Evolutionary conservation across 129 eudicot genomes (phyloP), one percentile per base, ranked within the genome.

Genomic region (Lonicera japonica): DNA sequence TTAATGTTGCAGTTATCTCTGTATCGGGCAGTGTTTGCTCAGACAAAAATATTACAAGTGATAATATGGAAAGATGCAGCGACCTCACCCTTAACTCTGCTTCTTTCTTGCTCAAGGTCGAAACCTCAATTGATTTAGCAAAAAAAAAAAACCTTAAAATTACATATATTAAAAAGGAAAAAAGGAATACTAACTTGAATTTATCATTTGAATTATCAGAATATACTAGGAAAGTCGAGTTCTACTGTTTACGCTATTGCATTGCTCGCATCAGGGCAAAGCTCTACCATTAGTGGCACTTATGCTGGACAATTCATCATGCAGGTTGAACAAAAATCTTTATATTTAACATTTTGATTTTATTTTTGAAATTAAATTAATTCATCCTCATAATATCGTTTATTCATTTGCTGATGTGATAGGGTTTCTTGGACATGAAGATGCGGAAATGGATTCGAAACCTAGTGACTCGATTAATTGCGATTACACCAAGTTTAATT

Each of bases 231-330:
- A 53, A 92, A 78, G 63, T 82, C 90, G 14, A 85, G 95, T 51
- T 87, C 95, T 8, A 87, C 78, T 18, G 61, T 92, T 15, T 92
- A 84, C 54, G 94, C 88, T 29, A 76, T 87, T 63, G 96, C 96
- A 1, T 70, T 92, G 6, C 70, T 92, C 48, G 98, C 98, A 38
- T 92, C 98, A 11, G 98, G 98, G 5, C 98, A 92, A 74, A 92
- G 98, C 71, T 92, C 98, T 46, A 70, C 98, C 55, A 92, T 92
- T 50, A 92, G 91, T 0, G 96, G 98, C 40, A 92, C 98, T 16
- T 92, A 92, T 70, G 96, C 98, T 50, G 98, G 98, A 21, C 98
- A 92, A 43, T 92, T 66, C 60, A 85, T 92, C 43, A 92, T 92
- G 98, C 90, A 87, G 96, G 98, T 87, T 47, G 6, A 29, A 29